Percentiles rank a stretch among this genome's conserved stretches.
Evolutionary conservation across 1,284 basidiomycete species (phyloP).

Genomic region (Pseudozyma sp.): DNA sequence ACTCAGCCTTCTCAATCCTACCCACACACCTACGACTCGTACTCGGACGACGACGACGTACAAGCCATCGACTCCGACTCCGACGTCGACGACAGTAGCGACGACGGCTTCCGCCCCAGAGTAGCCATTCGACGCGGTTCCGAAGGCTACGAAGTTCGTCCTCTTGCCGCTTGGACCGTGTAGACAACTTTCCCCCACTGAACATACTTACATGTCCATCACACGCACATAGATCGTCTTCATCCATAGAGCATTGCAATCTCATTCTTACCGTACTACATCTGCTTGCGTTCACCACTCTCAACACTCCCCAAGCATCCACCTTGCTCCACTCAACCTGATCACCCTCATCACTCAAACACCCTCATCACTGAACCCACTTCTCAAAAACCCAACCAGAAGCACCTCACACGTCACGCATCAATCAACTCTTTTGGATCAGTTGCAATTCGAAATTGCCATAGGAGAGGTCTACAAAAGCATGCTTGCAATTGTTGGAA

Average conservation of each 20-base stretch:
- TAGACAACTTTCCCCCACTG: neutral
- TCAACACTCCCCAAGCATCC: no score
- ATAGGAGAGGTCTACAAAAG: conserved; percentile 3
- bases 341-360: no score
- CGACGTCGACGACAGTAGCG: neutral
- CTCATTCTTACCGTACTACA: no score
- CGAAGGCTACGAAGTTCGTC: conserved; percentile 51
- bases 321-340: no score
- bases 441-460: conserved; percentile 19
- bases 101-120: neutral
- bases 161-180: conserved; percentile 17
- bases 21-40: no score
- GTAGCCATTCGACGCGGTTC: conserved; percentile 35
- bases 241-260: neutral
- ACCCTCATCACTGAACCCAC: no score
- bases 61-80: neutral
- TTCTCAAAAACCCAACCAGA: no score
- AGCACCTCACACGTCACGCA: neutral
- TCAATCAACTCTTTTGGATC: neutral
- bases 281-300: no score
- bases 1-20: neutral
- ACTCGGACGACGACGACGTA: conserved; percentile 5
- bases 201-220: neutral
- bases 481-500: conserved; percentile 8
- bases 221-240: neutral